phyloP scores from a whole-genome alignment of 306 rosid species.

The Castanea mollissima region DNA sequence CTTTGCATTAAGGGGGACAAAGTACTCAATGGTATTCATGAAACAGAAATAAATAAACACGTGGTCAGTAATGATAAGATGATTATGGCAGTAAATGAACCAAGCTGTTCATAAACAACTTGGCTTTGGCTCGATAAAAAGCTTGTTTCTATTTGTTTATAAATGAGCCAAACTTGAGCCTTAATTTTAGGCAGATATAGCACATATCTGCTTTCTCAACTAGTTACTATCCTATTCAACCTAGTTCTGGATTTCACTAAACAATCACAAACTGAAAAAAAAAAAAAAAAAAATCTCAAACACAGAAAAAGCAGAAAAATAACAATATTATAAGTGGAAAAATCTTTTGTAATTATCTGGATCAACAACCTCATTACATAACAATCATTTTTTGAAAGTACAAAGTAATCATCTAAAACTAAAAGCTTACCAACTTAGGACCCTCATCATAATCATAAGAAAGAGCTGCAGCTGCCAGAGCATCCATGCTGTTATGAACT shows the following conservation, averaged over 20 bases:
- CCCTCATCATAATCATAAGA: slow-evolving; percentile 81
- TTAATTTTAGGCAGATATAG: no score
- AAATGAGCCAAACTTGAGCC: no score
- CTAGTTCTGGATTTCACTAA: neutral
- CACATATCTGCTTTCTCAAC: neutral
- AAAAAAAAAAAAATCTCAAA: neutral
- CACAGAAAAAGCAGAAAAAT: neutral
- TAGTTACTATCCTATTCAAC: neutral
- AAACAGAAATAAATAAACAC: no score
- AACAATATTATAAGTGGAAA: neutral
- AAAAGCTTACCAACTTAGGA: slow-evolving; percentile 74
- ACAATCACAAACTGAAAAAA: neutral
- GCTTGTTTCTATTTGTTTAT: no score
- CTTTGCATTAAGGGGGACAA: no score
- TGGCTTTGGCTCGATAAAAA: no score
- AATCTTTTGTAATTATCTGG: neutral
- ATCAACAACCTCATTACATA: neutral
- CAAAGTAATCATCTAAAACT: slow-evolving; percentile 3
- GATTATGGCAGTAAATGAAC: no score
- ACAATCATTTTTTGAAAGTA: neutral
- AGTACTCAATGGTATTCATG: no score
- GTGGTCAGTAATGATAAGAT: no score
- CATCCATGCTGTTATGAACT: slow-evolving; percentile 94
- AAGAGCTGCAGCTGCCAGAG: slow-evolving; percentile 92
- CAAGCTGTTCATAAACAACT: no score